phyloP scores from a whole-genome alignment of 1,139 yeast species.

The Protomyces inundatus region DNA sequence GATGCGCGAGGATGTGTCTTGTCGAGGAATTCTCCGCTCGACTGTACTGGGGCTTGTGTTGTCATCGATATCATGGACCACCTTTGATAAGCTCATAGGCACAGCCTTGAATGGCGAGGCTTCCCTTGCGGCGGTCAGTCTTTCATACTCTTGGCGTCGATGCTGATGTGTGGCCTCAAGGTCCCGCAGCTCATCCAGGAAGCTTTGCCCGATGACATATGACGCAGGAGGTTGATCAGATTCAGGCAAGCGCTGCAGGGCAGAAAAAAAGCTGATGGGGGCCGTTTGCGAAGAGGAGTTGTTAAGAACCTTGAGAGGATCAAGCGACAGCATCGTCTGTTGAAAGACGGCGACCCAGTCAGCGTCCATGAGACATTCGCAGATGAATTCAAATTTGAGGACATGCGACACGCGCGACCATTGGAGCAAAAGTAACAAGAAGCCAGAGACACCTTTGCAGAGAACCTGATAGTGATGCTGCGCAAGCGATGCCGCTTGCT shows the following conservation, averaged over 20 bases:
- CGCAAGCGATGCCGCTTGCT: background rate
- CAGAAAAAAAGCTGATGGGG: background rate
- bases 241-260: background rate
- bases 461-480: slow-evolving; percentile 42
- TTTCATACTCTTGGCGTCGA: background rate
- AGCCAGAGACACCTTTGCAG: slow-evolving; percentile 57
- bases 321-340: slow-evolving; percentile 14
- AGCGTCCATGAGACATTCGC: slow-evolving; percentile 69
- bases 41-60: too few relatives aligned
- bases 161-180: background rate
- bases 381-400: slow-evolving; percentile 68
- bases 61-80: too few relatives aligned
- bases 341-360: slow-evolving; percentile 39
- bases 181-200: background rate
- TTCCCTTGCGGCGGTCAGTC: background rate
- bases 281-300: background rate
- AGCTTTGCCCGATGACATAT: background rate
- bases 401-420: slow-evolving; percentile 82
- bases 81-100: background rate
- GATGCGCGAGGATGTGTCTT: slow-evolving; percentile 35
- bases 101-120: background rate
- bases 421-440: slow-evolving; percentile 50
- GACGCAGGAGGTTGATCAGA: background rate
- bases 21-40: background rate
- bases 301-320: slow-evolving; percentile 1